phyloP scores from a whole-genome alignment of 2,329 filamentous ascomycete species.

The Cladosporium velox region DNA sequence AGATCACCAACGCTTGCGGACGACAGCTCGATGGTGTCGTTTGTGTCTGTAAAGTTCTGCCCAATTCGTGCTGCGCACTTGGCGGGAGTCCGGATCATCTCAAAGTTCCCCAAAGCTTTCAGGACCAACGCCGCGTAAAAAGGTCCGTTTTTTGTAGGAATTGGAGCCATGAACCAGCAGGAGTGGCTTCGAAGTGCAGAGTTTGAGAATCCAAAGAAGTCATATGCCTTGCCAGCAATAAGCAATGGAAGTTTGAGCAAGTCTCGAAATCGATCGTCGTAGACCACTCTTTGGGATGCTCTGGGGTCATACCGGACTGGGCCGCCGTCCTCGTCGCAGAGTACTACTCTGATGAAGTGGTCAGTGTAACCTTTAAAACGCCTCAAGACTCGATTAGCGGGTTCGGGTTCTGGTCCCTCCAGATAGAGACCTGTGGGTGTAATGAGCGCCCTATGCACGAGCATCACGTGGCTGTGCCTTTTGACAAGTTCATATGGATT shows the following conservation, averaged over 20 bases:
- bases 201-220: conserved; percentile 77
- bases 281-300: conserved; percentile 53
- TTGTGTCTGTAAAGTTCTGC: conserved; percentile 70
- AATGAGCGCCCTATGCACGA: conserved; percentile 40
- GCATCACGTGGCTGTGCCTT: conserved; percentile 37
- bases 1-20: conserved; percentile 42
- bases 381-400: conserved; percentile 71
- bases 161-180: conserved; percentile 64
- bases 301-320: conserved; percentile 60
- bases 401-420: conserved; percentile 57
- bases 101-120: conserved; percentile 52
- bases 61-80: conserved; percentile 62
- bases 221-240: conserved; percentile 64
- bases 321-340: conserved; percentile 72
- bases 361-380: conserved; percentile 62
- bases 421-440: conserved; percentile 46
- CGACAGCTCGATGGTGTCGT: conserved; percentile 58
- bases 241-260: conserved; percentile 62
- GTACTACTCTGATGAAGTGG: conserved; percentile 69
- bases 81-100: conserved; percentile 54
- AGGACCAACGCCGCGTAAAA: conserved; percentile 46
- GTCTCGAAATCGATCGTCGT: conserved; percentile 60
- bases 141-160: conserved; percentile 32
- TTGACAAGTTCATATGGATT: conserved; percentile 38
- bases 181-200: conserved; percentile 73